These are phyloP conservation scores for Dactylorhiza incarnata DNA, from an alignment of 106 monocot genomes.

Conservation along the genomic window DNA sequence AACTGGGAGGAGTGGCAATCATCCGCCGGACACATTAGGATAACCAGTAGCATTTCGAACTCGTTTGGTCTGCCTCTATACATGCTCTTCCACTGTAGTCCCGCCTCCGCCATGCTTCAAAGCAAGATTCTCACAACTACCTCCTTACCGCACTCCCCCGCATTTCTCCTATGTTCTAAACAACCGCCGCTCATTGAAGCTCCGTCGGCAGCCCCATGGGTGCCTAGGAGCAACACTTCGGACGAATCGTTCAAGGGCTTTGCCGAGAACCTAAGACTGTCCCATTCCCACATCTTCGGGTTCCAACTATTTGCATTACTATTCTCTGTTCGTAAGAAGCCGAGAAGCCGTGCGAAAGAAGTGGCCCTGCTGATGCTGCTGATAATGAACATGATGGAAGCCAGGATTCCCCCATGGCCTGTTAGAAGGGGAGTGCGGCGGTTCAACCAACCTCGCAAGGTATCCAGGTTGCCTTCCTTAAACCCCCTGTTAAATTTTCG, in stretches of 20 bases:
- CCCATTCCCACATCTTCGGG: constrained; percentile 50
- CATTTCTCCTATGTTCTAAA: constrained; percentile 6
- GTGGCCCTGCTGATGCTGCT: constrained; percentile 16
- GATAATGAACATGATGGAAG: constrained; percentile 7
- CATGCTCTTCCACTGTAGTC: constrained; percentile 14
- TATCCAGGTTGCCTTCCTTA: no score
- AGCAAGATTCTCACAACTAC: constrained; percentile 12
- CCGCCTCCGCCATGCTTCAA: constrained; percentile 32
- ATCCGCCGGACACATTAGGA: constrained; percentile 96
- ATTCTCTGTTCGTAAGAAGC: not conserved
- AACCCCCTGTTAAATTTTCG: no score
- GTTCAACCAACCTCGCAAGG: no score
- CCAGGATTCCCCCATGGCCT: constrained; percentile 31
- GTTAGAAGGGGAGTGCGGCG: no score
- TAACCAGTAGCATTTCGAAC: constrained; percentile 33
- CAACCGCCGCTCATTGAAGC: not conserved
- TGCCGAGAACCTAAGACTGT: constrained; percentile 31
- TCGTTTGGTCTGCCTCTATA: constrained; percentile 33
- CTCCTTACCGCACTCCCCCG: not conserved
- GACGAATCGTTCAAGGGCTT: constrained; percentile 24
- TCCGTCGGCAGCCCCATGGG: constrained; percentile 6
- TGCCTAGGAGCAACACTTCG: constrained; percentile 3
- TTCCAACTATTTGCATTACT: constrained; percentile 35
- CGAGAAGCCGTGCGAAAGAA: not conserved
- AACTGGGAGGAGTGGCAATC: no score